phyloP scores from a whole-genome alignment of 73 alveolate genomes.

The Urostyla sp. region DNA sequence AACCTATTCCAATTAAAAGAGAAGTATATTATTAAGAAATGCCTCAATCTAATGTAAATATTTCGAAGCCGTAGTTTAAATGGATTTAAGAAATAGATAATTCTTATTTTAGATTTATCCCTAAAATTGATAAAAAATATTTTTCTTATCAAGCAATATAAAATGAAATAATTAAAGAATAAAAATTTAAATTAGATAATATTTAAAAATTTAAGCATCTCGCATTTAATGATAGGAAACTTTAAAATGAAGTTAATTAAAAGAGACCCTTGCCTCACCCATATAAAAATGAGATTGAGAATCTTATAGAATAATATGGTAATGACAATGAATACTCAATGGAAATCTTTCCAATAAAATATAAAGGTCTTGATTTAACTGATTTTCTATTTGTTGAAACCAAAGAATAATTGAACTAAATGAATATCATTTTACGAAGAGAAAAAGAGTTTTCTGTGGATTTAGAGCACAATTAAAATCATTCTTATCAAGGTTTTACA shows the following conservation, averaged over 20 bases:
- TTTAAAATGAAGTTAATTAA: conserved; percentile 44
- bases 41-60: conserved; percentile 67
- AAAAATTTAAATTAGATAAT: conserved; percentile 53
- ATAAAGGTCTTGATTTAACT: conserved; percentile 69
- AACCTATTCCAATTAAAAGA: conserved; percentile 56
- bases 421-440: conserved; percentile 69
- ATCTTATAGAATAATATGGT: conserved; percentile 41
- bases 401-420: conserved; percentile 75
- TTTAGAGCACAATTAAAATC: conserved; percentile 89
- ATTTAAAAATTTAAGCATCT: conserved; percentile 61
- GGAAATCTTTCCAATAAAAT: conserved; percentile 60
- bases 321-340: conserved; percentile 30
- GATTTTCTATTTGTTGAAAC: conserved; percentile 77
- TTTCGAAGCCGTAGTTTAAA: conserved; percentile 69
- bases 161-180: conserved; percentile 61
- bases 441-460: conserved; percentile 92
- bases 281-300: conserved; percentile 75
- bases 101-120: conserved; percentile 85
- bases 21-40: conserved; percentile 54
- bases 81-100: conserved; percentile 79
- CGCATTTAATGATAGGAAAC: conserved; percentile 70
- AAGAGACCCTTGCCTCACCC: conserved; percentile 78
- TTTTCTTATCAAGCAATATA: conserved; percentile 67
- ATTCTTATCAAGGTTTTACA: conserved; percentile 92
- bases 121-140: conserved; percentile 70